Base-by-base conservation (phyloP, 2,329 filamentous ascomycete species). In the Talaromyces rugulosus region DNA sequence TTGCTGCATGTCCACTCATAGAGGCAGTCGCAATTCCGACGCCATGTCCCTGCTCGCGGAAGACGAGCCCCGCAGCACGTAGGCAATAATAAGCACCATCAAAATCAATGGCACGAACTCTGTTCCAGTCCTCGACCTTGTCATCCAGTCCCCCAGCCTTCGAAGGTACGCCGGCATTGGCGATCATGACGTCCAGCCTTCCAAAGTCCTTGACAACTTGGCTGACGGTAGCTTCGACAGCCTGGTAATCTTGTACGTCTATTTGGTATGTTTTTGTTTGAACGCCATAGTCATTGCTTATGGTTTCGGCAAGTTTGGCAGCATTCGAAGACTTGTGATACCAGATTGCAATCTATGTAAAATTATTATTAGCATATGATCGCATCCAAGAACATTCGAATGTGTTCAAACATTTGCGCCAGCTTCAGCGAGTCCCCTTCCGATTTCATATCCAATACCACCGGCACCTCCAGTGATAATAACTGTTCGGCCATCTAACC, bases 31-130 rank as follows among this genome's bases (percentile, higher is more conserved):
- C 85, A 65, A 92, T 85, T 75, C 91, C 89, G 69, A 83, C 86
- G 28, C 88, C 88, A 33, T 79, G 75, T 76, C 85, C 85, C 71
- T 90, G 87, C 28, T 85, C 78, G 40, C 85, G 78, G 77, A 87
- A 91, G 70, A 89, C 84, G 60, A 80, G 77, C 4, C 85, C 89
- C 0, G 87, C 88, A 0, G 84, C 85, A 68, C 83, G 83, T 18
- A 88, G 88, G 70, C 85, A 89, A 81, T 88, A 91, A 76, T 89
- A 90, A 52, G 88, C 87, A 60, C 88, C 87, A 73, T 89, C 87
- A 23, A 91, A 74, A 74, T 92, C 88, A 50, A 88, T 87, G 44
- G 80, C 76, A 67, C 90, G 80, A 55, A 91, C 85, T 63, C 84
- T 82, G 59, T 81, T 80, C 75, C 87, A 88, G 65, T 83, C 81